phyloP scores from a whole-genome alignment of 345 rosid species.

The Litchi chinensis region DNA sequence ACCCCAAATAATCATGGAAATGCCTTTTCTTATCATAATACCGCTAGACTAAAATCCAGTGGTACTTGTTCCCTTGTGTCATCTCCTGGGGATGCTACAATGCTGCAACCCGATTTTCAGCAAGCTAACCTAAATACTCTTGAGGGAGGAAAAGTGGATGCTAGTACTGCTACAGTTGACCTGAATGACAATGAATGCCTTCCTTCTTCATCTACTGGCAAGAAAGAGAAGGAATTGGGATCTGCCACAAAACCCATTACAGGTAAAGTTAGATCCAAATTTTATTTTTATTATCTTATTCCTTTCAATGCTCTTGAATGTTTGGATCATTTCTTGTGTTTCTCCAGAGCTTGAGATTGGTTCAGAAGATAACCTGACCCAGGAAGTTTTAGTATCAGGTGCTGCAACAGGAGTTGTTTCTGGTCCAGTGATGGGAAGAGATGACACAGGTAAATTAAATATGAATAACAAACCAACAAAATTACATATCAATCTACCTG shows the following conservation, averaged over 20 bases:
- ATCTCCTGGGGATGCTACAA: slow-evolving; percentile 21
- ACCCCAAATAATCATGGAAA: slow-evolving; percentile 22
- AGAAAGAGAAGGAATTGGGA: slow-evolving; percentile 33
- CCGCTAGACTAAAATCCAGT: slow-evolving; percentile 24
- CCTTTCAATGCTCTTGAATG: slow-evolving; percentile 6
- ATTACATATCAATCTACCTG: neutral
- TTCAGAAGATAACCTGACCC: slow-evolving; percentile 35
- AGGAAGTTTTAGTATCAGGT: slow-evolving; percentile 29
- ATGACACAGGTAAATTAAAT: slow-evolving; percentile 42
- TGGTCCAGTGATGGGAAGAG: slow-evolving; percentile 30
- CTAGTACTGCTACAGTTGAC: slow-evolving; percentile 22
- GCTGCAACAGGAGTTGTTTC: slow-evolving; percentile 32
- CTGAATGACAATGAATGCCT: slow-evolving; percentile 24
- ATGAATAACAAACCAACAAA: neutral
- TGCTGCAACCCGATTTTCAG: slow-evolving; percentile 32
- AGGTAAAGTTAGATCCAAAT: slow-evolving; percentile 39
- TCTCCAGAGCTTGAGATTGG: slow-evolving; percentile 41
- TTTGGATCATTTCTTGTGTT: slow-evolving; percentile 10
- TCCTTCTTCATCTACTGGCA: slow-evolving; percentile 29
- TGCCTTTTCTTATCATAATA: slow-evolving; percentile 14
- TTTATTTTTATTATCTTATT: slow-evolving; percentile 14
- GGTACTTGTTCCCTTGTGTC: slow-evolving; percentile 29
- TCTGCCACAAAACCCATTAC: slow-evolving; percentile 2
- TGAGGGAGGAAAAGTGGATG: slow-evolving; percentile 31
- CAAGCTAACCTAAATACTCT: slow-evolving; percentile 25